Base-by-base conservation (phyloP, 164 flowering plant species). In the Akebia trifoliata region DNA sequence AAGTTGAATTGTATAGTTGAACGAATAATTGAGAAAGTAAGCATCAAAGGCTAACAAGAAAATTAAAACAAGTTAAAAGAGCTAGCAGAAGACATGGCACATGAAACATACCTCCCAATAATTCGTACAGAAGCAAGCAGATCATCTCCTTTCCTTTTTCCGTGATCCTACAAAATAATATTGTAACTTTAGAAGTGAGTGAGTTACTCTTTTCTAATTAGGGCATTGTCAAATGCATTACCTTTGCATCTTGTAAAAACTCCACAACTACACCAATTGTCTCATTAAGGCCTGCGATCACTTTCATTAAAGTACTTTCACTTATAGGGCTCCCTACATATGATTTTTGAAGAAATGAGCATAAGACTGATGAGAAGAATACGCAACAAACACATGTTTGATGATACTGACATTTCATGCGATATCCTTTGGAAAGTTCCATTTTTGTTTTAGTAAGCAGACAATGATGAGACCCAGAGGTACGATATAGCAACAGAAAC, bases 171-270 rank as follows among this genome's bases (percentile, higher is more conserved):
- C 18, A 69, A 29, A 66, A 47, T 36, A 18, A 47, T 34, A 61
- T 39, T 5, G 4, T 32, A 20, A 64, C 51, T 20, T 30, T 14
- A 47, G 3, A n/a, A 53, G 15, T 43, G 31, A 30, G 12, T 6
- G n/a, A 60, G 17, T 47, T 26, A 20, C 34, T n/a, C 12, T 1
- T 29, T 31, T 57, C n/a, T 31, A 32, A 25, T 10, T 34, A 38
- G 32, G 4, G 26, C 24, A 35, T 18, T 38, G 28, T 18, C 8
- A 43, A 49, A 47, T 6, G 20, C 26, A 64, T 61, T 75, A 86
- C 98, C 95, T 87, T 87, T 43, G 95, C 94, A 85, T 93, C 98
- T 79, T 84, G 80, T 44, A 93, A 54, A 68, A 76, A 90, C 56
- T 93, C 96, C 22, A 93, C 62, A 44, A 87, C 91, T 20, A 84